These are phyloP conservation scores for Penicillium odoratum DNA, from an alignment of 495 filamentous ascomycete species.

Conservation along the genomic window DNA sequence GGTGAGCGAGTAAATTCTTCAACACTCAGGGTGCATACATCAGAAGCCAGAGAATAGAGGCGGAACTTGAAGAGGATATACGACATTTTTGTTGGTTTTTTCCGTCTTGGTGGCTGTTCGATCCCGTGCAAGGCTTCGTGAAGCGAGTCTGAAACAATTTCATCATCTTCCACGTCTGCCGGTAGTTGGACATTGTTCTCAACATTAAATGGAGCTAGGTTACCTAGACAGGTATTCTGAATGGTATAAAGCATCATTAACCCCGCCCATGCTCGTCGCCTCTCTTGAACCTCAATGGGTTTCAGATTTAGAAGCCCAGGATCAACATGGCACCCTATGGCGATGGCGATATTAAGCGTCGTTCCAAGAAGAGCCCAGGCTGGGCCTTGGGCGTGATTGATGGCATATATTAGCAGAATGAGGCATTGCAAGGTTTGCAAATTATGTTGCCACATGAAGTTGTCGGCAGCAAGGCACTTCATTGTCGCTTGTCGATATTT, in stretches of 20 bases:
- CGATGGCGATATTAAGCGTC: constrained; percentile 13
- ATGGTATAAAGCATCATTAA: constrained; percentile 4
- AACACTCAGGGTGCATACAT: constrained; percentile 4
- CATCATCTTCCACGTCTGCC: too few species aligned
- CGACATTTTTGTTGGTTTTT: constrained; percentile 10
- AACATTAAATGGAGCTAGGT: constrained; percentile 5
- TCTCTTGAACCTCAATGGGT: constrained; percentile 10
- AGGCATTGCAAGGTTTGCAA: too few species aligned
- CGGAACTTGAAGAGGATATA: constrained; percentile 19
- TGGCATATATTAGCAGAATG: constrained; percentile 10
- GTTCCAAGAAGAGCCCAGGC: constrained; percentile 16
- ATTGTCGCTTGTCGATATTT: too few species aligned
- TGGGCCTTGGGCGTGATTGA: constrained; percentile 15
- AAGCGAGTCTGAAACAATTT: neutral
- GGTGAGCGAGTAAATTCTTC: too few species aligned
- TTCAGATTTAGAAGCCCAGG: constrained; percentile 7
- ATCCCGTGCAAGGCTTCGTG: neutral
- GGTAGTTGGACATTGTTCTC: neutral
- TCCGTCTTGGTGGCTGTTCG: neutral
- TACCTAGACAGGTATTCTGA: constrained; percentile 15
- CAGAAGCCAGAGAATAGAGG: constrained; percentile 11
- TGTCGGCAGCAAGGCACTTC: too few species aligned
- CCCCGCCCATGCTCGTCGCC: constrained; percentile 2
- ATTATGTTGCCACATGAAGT: too few species aligned
- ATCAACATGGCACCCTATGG: constrained; percentile 17